A percentile compares a stretch with the other conserved stretches of the same genome.
Evolutionary conservation across 192 early-diverging fungal genomes (phyloP).

Genomic region (Backusella luteola): DNA sequence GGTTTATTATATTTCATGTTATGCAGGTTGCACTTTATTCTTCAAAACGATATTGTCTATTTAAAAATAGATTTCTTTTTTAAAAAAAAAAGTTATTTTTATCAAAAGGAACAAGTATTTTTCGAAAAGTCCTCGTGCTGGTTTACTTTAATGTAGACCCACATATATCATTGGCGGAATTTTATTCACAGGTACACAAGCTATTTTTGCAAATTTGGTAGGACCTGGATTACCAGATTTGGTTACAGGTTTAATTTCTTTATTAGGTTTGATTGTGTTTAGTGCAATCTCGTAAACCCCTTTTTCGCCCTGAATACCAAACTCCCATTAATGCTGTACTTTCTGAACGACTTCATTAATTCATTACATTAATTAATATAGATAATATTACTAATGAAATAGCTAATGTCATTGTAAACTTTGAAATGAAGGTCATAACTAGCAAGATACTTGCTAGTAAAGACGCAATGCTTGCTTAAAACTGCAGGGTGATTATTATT

Average conservation of each 20-base stretch:
- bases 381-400: background rate
- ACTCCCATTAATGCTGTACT: background rate
- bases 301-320: conserved; percentile 31
- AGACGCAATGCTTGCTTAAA: conserved; percentile 29
- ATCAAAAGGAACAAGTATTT: background rate
- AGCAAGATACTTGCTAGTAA: background rate
- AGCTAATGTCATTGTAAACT: background rate
- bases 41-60: background rate
- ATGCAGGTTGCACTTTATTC: conserved; percentile 16
- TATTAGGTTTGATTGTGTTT: conserved; percentile 24
- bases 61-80: background rate
- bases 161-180: conserved; percentile 16
- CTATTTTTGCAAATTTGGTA: conserved; percentile 37
- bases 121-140: conserved; percentile 18
- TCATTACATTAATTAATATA: background rate
- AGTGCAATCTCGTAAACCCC: conserved; percentile 38
- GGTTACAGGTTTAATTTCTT: conserved; percentile 33
- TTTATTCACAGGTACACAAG: conserved; percentile 36
- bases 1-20: conserved; percentile 29
- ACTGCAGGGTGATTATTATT: conserved; percentile 33
- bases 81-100: background rate
- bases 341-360: background rate
- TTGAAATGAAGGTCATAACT: background rate
- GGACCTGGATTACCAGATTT: conserved; percentile 40
- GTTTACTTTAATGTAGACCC: conserved; percentile 34